Evolutionary conservation across 768 basidiomycete genomes (phyloP).

Genomic region (Kwoniella sp.): DNA sequence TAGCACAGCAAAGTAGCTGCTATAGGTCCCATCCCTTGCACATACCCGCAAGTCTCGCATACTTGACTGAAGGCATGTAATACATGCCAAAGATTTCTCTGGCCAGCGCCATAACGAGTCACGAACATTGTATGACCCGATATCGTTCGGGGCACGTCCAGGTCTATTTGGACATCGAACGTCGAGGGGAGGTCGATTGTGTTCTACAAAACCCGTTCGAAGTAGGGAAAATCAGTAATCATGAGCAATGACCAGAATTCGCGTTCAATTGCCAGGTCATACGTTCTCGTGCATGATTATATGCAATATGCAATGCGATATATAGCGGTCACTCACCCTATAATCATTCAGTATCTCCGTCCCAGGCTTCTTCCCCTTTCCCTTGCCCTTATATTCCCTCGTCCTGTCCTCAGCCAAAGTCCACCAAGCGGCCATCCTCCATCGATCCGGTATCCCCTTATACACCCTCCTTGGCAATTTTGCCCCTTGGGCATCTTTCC

Average conservation of each 20-base stretch:
- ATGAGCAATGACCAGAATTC: no score
- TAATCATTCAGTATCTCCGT: slow-evolving; percentile 56
- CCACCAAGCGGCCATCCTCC: slow-evolving; percentile 92
- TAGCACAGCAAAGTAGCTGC: slow-evolving; percentile 93
- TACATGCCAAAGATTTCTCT: slow-evolving; percentile 92
- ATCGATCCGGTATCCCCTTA: slow-evolving; percentile 96
- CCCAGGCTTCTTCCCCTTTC: slow-evolving; percentile 47
- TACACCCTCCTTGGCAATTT: slow-evolving; percentile 77
- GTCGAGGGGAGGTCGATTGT: slow-evolving; percentile 75
- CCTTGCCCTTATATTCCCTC: slow-evolving; percentile 25
- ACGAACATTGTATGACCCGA: slow-evolving; percentile 91
- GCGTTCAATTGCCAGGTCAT: no score
- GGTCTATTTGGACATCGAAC: slow-evolving; percentile 95
- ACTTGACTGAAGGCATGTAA: slow-evolving; percentile 84
- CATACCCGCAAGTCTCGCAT: slow-evolving; percentile 88
- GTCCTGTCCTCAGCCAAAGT: slow-evolving; percentile 63
- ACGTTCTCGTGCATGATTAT: no score
- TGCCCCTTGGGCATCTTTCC: slow-evolving; percentile 63
- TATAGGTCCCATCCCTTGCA: slow-evolving; percentile 98
- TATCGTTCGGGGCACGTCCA: slow-evolving; percentile 95
- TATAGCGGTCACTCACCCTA: slow-evolving; percentile 31
- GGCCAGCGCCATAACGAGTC: slow-evolving; percentile 92
- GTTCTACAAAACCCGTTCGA: slow-evolving; percentile 54
- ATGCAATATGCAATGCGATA: no score
- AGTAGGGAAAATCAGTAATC: background rate